Percentiles rank a stretch among this genome's conserved stretches.
These are phyloP conservation scores for Flaveria bidentis DNA, from an alignment of 129 eudicot genomes.

Conservation along the genomic window DNA sequence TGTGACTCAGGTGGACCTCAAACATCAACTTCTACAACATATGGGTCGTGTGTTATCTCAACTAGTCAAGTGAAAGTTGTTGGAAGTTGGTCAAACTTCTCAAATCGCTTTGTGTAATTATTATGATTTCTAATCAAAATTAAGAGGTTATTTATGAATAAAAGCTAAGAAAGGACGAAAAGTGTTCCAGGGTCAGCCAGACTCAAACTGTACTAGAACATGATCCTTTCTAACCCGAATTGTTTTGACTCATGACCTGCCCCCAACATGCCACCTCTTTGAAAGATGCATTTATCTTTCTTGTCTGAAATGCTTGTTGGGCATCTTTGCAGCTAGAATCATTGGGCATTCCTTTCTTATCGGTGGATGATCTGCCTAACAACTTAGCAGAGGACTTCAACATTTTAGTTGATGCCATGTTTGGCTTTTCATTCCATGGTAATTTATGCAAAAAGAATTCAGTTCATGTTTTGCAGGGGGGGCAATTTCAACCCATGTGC, in stretches of 20 bases:
- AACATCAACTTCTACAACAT: slow-evolving; percentile 14
- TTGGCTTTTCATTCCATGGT: slow-evolving; percentile 98
- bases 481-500: neutral
- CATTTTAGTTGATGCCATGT: slow-evolving; percentile 89
- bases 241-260: neutral
- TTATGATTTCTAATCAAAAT: neutral
- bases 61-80: no score
- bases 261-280: slow-evolving; percentile 6
- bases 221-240: neutral
- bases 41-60: neutral
- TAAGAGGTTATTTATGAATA: neutral
- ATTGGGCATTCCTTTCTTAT: slow-evolving; percentile 75
- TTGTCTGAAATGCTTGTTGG: slow-evolving; percentile 37
- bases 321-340: slow-evolving; percentile 81
- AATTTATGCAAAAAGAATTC: slow-evolving; percentile 3
- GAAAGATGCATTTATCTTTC: neutral
- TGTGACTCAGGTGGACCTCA: slow-evolving; percentile 79
- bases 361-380: slow-evolving; percentile 74
- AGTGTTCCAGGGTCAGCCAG: neutral
- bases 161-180: neutral
- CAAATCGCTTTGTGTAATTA: neutral
- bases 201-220: neutral
- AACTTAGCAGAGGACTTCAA: slow-evolving; percentile 75
- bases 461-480: neutral
- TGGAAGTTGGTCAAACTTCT: neutral